Percentiles rank a stretch among this genome's conserved stretches.
phyloP scores from a whole-genome alignment of 352 stramenopile genomes.

The Pythium sp. region DNA sequence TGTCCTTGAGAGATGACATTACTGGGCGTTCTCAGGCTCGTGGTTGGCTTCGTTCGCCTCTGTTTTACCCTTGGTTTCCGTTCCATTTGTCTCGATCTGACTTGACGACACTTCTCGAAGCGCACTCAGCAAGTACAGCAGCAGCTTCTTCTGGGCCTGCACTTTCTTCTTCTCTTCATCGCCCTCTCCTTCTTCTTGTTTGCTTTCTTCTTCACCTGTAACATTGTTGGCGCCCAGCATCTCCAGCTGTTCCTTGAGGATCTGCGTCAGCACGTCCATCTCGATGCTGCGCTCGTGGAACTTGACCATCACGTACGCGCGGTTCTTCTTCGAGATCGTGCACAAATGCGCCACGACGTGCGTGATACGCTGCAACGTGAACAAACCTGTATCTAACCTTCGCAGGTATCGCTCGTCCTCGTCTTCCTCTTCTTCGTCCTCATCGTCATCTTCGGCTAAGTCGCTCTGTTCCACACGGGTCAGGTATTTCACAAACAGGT shows the following conservation, averaged over 20 bases:
- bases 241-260: constrained; percentile 61
- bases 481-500: constrained; percentile 77
- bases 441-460: constrained; percentile 19
- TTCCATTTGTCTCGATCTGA: neutral
- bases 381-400: constrained; percentile 72
- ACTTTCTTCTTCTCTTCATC: constrained; percentile 29
- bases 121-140: constrained; percentile 31
- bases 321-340: constrained; percentile 55
- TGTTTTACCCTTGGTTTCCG: neutral
- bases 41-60: neutral
- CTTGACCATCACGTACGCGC: constrained; percentile 71
- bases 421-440: constrained; percentile 33
- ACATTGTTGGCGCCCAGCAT: constrained; percentile 25
- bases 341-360: constrained; percentile 68
- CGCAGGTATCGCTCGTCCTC: constrained; percentile 58
- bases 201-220: constrained; percentile 11
- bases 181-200: neutral
- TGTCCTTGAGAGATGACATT: neutral
- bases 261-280: constrained; percentile 31
- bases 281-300: constrained; percentile 73
- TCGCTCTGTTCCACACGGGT: constrained; percentile 38
- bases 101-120: constrained; percentile 21
- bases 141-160: constrained; percentile 32
- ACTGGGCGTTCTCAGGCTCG: neutral
- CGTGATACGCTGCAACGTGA: constrained; percentile 66